phyloP scores from a whole-genome alignment of 176 grass and related monocot genomes.

The Neostapfia colusana region DNA sequence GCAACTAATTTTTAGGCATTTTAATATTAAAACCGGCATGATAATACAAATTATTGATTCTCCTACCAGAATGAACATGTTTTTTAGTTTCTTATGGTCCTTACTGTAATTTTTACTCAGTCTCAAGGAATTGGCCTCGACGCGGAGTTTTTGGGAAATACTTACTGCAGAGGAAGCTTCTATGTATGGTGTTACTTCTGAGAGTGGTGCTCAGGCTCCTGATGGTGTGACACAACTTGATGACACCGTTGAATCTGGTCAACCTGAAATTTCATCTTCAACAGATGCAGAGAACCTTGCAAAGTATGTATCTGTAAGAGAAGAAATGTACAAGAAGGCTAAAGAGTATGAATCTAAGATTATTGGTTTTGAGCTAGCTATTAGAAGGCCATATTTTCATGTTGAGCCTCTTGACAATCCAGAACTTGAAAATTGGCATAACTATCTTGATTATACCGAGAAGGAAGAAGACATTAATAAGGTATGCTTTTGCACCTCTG shows the following conservation, averaged over 20 bases:
- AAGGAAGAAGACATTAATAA: conserved; percentile 93
- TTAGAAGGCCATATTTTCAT: conserved; percentile 98
- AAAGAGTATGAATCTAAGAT: conserved; percentile 97
- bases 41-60: not conserved
- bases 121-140: conserved; percentile 78
- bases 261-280: conserved; percentile 55
- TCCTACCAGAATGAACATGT: not conserved
- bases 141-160: conserved; percentile 68
- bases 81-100: conserved; percentile 7
- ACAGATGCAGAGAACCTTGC: conserved; percentile 71
- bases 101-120: conserved; percentile 47
- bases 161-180: conserved; percentile 69
- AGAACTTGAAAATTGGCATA: conserved; percentile 99
- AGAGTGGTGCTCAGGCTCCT: conserved; percentile 35
- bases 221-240: conserved; percentile 49
- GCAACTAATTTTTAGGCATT: not conserved
- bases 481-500: conserved; percentile 59
- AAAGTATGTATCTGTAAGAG: conserved; percentile 83
- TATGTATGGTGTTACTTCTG: conserved; percentile 38
- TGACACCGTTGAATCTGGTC: conserved; percentile 50
- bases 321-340: conserved; percentile 93
- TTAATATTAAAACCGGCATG: not conserved
- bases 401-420: conserved; percentile 91
- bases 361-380: conserved; percentile 79
- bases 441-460: conserved; percentile 92